phyloP scores from a whole-genome alignment of 345 rosid species.

The Syzygium aqueum region DNA sequence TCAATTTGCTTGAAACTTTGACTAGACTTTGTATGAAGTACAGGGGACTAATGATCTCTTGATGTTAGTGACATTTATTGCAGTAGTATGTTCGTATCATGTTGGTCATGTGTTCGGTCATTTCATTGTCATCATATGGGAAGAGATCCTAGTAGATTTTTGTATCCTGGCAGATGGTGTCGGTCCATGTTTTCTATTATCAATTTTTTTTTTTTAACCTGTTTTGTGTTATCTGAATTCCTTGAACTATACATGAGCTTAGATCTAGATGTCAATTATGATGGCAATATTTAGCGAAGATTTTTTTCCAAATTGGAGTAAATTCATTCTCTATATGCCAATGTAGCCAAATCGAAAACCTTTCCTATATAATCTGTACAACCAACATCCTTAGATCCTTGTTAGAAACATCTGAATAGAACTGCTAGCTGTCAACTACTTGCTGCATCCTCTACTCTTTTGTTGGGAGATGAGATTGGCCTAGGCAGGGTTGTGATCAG shows the following conservation, averaged over 20 bases:
- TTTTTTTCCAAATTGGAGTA: background rate
- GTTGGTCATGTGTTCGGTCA: background rate
- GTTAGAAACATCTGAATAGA: background rate
- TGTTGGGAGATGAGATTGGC: background rate
- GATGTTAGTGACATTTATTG: background rate
- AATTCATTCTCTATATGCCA: background rate
- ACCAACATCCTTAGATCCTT: background rate
- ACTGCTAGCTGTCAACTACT: background rate
- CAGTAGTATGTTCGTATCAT: background rate
- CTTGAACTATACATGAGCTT: background rate
- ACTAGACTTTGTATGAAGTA: background rate
- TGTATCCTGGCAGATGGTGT: background rate
- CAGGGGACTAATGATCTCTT: background rate
- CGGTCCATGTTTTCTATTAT: background rate
- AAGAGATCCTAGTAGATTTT: background rate
- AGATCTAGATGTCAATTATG: background rate
- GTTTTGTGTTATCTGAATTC: background rate
- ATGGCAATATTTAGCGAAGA: background rate
- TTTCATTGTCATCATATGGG: background rate
- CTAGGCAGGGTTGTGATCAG: background rate
- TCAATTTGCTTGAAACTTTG: background rate
- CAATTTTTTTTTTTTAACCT: background rate
- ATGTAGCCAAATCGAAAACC: background rate
- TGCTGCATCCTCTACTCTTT: background rate
- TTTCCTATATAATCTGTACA: background rate